Evolutionary conservation across 805 yeast species (phyloP), one percentile per base, ranked within the genome.

Genomic region (Wickerhamomyces chaumierensis): DNA sequence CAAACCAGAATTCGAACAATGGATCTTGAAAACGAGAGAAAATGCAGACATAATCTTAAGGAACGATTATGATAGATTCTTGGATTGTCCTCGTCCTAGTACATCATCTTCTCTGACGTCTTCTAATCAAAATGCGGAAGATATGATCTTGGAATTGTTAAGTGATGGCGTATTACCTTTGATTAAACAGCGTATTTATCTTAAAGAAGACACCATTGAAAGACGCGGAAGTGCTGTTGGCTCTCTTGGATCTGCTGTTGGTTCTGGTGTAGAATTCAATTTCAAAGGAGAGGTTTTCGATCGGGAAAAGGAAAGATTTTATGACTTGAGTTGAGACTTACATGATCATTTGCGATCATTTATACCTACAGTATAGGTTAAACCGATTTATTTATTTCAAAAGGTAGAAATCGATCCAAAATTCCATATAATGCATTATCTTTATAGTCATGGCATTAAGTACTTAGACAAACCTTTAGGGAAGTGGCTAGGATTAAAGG

Each of bases 31-130:
- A n/a, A 81, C 92, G 1, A 80, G 78, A 52, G 78, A 75, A 42
- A 67, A 62, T 42, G 85, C 94, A 1, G 94, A 83, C 56, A 76
- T 82, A 6, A 71, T 84, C 20, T 62, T 83, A 50, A 87, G 90
- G 2, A 62, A 77, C 28, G 90, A 87, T 2, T 73, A 79, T 6
- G 85, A 79, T 41, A 43, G 14, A 31, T 31, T 17, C 18, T 9
- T 16, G 9, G 29, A 25, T 8, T 4, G 29, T 25, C 29, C 29
- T 4, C 14, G 5, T 25, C n/a, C n/a, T n/a, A n/a, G n/a, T n/a
- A n/a, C n/a, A n/a, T n/a, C n/a, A n/a, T n/a, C n/a, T n/a, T n/a
- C n/a, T n/a, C n/a, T n/a, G n/a, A n/a, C n/a, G n/a, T n/a, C n/a
- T n/a, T n/a, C n/a, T n/a, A n/a, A n/a, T 4, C 18, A 7, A 7